A percentile compares a stretch with the other conserved stretches of the same genome.
Evolutionary conservation across 768 basidiomycete genomes (phyloP).

Genomic region (Clathrus columnatus): DNA sequence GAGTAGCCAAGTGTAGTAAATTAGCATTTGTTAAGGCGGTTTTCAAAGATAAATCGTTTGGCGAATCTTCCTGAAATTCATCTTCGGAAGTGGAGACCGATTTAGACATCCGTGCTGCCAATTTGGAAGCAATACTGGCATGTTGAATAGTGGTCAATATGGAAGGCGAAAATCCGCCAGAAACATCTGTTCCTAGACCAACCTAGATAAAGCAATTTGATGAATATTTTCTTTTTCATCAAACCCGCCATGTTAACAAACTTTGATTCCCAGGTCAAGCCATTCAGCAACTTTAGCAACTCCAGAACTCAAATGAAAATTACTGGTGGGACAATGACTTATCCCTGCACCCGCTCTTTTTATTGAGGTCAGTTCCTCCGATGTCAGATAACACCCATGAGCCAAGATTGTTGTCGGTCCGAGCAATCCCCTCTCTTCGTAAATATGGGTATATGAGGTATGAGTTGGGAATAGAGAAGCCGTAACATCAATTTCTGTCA

Average conservation of each 20-base stretch:
- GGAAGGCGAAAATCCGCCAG: slow-evolving; percentile 79
- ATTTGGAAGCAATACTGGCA: slow-evolving; percentile 74
- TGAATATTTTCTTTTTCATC: neutral
- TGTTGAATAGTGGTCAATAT: slow-evolving; percentile 69
- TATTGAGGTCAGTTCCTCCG: slow-evolving; percentile 66
- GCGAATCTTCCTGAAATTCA: neutral
- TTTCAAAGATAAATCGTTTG: slow-evolving; percentile 16
- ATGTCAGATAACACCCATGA: slow-evolving; percentile 75
- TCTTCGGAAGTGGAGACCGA: neutral
- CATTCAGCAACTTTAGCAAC: slow-evolving; percentile 70
- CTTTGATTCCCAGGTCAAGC: slow-evolving; percentile 83
- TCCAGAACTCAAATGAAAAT: slow-evolving; percentile 85
- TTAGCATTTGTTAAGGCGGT: slow-evolving; percentile 67
- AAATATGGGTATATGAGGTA: slow-evolving; percentile 67
- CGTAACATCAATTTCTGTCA: slow-evolving; percentile 58
- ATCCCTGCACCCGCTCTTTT: slow-evolving; percentile 59
- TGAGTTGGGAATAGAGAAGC: slow-evolving; percentile 56
- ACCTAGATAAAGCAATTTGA: slow-evolving; percentile 41
- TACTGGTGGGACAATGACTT: slow-evolving; percentile 91
- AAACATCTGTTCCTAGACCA: slow-evolving; percentile 89
- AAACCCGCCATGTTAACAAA: slow-evolving; percentile 21
- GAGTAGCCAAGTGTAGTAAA: slow-evolving; percentile 82
- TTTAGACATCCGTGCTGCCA: slow-evolving; percentile 34
- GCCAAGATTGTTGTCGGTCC: slow-evolving; percentile 76
- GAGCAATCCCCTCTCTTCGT: slow-evolving; percentile 71